A percentile compares a stretch with the other conserved stretches of the same genome.
Evolutionary conservation across 257 asterid species (phyloP).

Genomic region (Fraxinus americana): DNA sequence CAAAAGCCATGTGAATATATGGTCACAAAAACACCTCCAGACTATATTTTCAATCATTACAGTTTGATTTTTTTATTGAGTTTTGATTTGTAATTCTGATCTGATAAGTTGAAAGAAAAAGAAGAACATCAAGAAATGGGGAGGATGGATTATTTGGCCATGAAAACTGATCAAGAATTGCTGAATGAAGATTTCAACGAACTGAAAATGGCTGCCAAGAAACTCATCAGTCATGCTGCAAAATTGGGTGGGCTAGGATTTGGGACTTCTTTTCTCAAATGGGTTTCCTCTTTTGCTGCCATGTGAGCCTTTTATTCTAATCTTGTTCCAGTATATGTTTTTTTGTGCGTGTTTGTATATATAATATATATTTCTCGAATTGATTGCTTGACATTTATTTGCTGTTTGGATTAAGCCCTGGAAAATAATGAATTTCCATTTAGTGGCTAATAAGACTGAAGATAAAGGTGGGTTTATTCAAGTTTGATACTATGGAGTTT

Average conservation of each 20-base stretch:
- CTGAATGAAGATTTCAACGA: constrained; percentile 66
- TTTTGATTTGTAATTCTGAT: neutral
- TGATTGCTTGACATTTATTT: neutral
- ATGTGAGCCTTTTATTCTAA: constrained; percentile 48
- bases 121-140: constrained; percentile 41
- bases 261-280: constrained; percentile 78
- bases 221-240: constrained; percentile 61
- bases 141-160: constrained; percentile 58
- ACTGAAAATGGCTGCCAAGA: constrained; percentile 65
- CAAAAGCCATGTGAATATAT: neutral
- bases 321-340: neutral
- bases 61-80: neutral
- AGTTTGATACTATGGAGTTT: too few relatives aligned
- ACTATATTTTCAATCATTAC: neutral
- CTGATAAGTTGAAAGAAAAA: neutral
- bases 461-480: too few relatives aligned
- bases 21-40: neutral
- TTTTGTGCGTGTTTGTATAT: neutral
- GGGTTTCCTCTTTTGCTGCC: constrained; percentile 89
- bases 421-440: too few relatives aligned
- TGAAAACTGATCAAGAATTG: constrained; percentile 57
- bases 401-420: neutral
- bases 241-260: constrained; percentile 54
- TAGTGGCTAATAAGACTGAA: too few relatives aligned
- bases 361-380: too few relatives aligned